Evolutionary conservation across 2,329 filamentous ascomycete genomes (phyloP), one percentile per base, ranked within the genome.

Genomic region (Lasiodiplodia gonubiensis): DNA sequence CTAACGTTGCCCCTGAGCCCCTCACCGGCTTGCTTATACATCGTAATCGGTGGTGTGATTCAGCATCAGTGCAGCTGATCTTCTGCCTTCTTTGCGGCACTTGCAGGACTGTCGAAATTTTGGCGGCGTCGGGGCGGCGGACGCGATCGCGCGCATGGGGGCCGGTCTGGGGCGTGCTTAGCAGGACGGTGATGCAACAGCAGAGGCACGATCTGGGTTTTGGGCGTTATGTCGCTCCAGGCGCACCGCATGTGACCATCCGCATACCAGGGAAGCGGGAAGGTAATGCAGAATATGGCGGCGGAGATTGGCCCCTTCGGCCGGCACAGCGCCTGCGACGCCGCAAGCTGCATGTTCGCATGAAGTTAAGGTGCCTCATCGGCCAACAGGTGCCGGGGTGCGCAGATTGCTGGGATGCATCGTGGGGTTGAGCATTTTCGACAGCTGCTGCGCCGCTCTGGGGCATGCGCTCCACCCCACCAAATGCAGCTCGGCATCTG

Each of bases 41-140:
- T 63, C 59, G 42, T n/a, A 18, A 60, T 25, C 16, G 27, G 59
- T 51, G 59, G 59, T 51, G 59, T 63, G 59, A 63, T 14, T n/a
- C 55, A 30, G 55, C 55, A 60, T 46, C 55, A n/a, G 55, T 51
- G 46, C 46, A 37, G 46, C 12, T 46, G 59, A 63, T 63, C 59
- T 35, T 4, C 59, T 35, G 18, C 42, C 39, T 42, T 35, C 25
- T 18, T 48, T n/a, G 18, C 57, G 37, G 16, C 4, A 21, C 37
- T 23, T 16, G n/a, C 35, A 42, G 35, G 6, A 7, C 16, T 27
- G 37, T 4, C 37, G 23, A 25, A 30, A 33, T 55, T 37, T n/a
- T 23, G 16, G 30, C 35, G 21, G 14, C 23, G 11, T 54, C n/a
- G 52, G 52, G 25, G 14, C 25, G n/a, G 23, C 4, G 37, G 55